phyloP scores from a whole-genome alignment of 2,329 filamentous ascomycete species.

The Leptodontidium sp. region DNA sequence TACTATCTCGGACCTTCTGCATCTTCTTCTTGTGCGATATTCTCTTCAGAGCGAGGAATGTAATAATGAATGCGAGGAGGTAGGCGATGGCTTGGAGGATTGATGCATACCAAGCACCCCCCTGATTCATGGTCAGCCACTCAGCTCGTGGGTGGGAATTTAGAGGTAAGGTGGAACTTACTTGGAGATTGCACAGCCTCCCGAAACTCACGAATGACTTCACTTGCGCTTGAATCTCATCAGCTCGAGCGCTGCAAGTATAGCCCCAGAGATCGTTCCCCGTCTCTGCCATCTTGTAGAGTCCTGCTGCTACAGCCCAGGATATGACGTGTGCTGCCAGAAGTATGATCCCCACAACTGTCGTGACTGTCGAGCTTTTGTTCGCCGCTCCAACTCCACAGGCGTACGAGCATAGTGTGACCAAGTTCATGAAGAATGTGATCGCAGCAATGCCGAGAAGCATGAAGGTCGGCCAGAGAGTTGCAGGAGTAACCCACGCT shows the following conservation, averaged over 20 bases:
- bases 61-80: slow-evolving; percentile 33
- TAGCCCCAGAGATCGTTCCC: slow-evolving; percentile 37
- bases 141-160: too few relatives aligned
- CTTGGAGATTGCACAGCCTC: slow-evolving; percentile 38
- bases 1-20: slow-evolving; percentile 28
- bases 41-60: slow-evolving; percentile 28
- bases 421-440: slow-evolving; percentile 35
- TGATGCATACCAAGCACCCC: slow-evolving; percentile 33
- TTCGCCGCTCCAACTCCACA: slow-evolving; percentile 35
- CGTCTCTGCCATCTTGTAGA: slow-evolving; percentile 28
- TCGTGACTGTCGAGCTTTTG: slow-evolving; percentile 24
- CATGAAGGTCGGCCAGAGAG: slow-evolving; percentile 35
- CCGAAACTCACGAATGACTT: slow-evolving; percentile 36
- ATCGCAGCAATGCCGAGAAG: slow-evolving; percentile 32
- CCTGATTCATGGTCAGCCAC: neutral
- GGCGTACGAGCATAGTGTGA: slow-evolving; percentile 30
- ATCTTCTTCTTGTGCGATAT: slow-evolving; percentile 34
- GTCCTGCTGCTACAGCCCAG: slow-evolving; percentile 31
- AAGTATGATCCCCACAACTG: slow-evolving; percentile 22
- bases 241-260: slow-evolving; percentile 29
- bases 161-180: slow-evolving; percentile 10
- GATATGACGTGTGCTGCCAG: slow-evolving; percentile 28
- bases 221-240: slow-evolving; percentile 33
- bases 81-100: slow-evolving; percentile 34
- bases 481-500: slow-evolving; percentile 30